Percentiles rank a stretch among this genome's conserved stretches.
phyloP scores from a whole-genome alignment of 345 rosid species.

The Dipteronia dyeriana region DNA sequence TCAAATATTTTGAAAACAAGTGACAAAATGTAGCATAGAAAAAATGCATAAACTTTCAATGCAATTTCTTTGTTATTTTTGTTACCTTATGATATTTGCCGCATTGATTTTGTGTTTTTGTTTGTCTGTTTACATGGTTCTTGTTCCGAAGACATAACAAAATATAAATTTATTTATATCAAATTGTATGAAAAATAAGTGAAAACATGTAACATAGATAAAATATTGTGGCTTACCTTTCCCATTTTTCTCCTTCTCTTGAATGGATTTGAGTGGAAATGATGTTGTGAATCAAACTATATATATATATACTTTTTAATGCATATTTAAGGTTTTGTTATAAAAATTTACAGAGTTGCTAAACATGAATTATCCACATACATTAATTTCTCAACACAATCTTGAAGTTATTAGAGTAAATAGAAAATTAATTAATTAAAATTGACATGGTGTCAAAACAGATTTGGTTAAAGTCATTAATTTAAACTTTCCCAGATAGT shows the following conservation, averaged over 20 bases:
- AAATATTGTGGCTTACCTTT: neutral
- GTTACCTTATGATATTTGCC: no score
- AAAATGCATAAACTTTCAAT: no score
- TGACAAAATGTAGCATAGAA: no score
- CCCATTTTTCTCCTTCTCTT: neutral
- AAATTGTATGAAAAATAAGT: neutral
- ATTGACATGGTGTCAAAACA: neutral
- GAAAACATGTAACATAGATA: neutral
- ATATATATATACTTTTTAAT: neutral
- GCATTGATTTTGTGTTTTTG: no score
- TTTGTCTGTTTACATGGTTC: no score
- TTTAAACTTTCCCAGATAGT: neutral
- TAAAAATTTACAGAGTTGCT: neutral
- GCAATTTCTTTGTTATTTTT: no score
- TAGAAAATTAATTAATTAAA: neutral
- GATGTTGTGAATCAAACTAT: neutral
- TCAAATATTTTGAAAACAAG: no score
- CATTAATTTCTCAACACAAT: neutral
- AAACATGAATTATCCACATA: neutral
- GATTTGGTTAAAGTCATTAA: neutral
- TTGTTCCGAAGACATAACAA: neutral
- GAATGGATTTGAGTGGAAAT: neutral
- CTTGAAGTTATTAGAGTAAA: neutral
- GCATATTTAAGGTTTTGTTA: slow-evolving; percentile 2
- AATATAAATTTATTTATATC: neutral